phyloP scores from a whole-genome alignment of 2,329 filamentous ascomycete species.

The Mycosphaerella arachidis region DNA sequence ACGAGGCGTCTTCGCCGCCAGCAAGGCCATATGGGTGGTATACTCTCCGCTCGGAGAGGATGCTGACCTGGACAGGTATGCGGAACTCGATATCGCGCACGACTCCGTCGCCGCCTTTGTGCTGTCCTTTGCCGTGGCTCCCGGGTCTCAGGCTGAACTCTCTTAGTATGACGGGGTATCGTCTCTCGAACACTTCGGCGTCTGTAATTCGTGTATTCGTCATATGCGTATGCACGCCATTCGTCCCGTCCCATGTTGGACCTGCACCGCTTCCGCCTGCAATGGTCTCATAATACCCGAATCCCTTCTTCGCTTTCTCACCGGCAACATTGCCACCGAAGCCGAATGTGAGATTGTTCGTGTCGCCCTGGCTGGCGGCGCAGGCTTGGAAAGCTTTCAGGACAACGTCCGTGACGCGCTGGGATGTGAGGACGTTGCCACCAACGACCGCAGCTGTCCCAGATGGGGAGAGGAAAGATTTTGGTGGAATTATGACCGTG shows the following conservation, averaged over 20 bases:
- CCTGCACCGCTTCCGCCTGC: slow-evolving; percentile 73
- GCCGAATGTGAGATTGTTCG: slow-evolving; percentile 81
- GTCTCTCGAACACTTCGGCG: slow-evolving; percentile 70
- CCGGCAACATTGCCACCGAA: slow-evolving; percentile 64
- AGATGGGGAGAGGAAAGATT: slow-evolving; percentile 69
- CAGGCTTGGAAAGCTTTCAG: slow-evolving; percentile 75
- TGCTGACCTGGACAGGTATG: slow-evolving; percentile 70
- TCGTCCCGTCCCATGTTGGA: slow-evolving; percentile 66
- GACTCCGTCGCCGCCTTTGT: slow-evolving; percentile 71
- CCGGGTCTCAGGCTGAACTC: slow-evolving; percentile 63
- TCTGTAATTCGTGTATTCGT: slow-evolving; percentile 83
- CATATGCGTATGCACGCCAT: slow-evolving; percentile 78
- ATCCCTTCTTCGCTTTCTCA: slow-evolving; percentile 62
- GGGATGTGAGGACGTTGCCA: slow-evolving; percentile 73
- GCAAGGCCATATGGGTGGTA: slow-evolving; percentile 76
- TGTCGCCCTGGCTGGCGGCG: slow-evolving; percentile 73
- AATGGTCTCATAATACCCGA: slow-evolving; percentile 85
- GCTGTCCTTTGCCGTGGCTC: slow-evolving; percentile 61
- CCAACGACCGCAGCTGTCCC: slow-evolving; percentile 76
- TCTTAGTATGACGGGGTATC: slow-evolving; percentile 69
- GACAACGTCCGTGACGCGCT: slow-evolving; percentile 79
- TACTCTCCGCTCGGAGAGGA: slow-evolving; percentile 72
- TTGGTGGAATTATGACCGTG: slow-evolving; percentile 66
- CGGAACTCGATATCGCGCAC: slow-evolving; percentile 77
- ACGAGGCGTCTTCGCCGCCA: slow-evolving; percentile 72